Evolutionary conservation across 2,329 filamentous ascomycete genomes (phyloP).

Genomic region (Microascus cirrosus): DNA sequence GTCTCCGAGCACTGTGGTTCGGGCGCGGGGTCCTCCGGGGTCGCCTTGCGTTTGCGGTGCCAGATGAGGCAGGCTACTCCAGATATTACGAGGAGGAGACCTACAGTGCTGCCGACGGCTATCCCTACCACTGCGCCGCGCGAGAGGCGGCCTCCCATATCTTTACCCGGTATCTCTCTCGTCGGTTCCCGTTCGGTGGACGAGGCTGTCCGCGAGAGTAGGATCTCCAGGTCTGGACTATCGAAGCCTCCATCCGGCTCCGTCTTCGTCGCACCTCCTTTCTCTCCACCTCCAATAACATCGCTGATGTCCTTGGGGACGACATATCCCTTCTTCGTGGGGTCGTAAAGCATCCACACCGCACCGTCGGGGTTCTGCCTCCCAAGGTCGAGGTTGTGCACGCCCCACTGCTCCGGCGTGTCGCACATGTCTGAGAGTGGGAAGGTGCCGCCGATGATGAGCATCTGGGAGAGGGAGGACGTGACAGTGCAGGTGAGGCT

Average conservation of each 20-base stretch:
- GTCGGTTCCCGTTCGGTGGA: constrained; percentile 37
- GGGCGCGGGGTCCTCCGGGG: neutral
- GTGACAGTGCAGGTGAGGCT: constrained; percentile 48
- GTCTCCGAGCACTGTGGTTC: neutral
- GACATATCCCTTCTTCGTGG: constrained; percentile 37
- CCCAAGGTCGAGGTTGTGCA: constrained; percentile 44
- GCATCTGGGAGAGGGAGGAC: constrained; percentile 42
- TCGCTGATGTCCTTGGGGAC: constrained; percentile 39
- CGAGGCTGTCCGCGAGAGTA: constrained; percentile 38
- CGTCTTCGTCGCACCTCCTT: constrained; percentile 41
- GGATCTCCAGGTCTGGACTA: constrained; percentile 36
- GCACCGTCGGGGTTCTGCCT: constrained; percentile 31
- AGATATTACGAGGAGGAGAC: neutral
- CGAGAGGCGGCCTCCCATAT: constrained; percentile 14
- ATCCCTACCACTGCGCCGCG: constrained; percentile 32
- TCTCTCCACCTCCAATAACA: constrained; percentile 36
- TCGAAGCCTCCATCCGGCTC: constrained; percentile 37
- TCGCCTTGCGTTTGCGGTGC: neutral
- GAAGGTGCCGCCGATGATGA: constrained; percentile 51
- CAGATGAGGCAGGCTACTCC: neutral
- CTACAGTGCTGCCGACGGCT: constrained; percentile 22
- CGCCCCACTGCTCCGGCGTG: constrained; percentile 36
- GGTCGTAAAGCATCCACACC: constrained; percentile 38
- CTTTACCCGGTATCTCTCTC: constrained; percentile 20
- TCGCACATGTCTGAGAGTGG: constrained; percentile 39